Evolutionary conservation across 306 rosid genomes (phyloP), one percentile per base, ranked within the genome.

Genomic region (Lupinus albus): DNA sequence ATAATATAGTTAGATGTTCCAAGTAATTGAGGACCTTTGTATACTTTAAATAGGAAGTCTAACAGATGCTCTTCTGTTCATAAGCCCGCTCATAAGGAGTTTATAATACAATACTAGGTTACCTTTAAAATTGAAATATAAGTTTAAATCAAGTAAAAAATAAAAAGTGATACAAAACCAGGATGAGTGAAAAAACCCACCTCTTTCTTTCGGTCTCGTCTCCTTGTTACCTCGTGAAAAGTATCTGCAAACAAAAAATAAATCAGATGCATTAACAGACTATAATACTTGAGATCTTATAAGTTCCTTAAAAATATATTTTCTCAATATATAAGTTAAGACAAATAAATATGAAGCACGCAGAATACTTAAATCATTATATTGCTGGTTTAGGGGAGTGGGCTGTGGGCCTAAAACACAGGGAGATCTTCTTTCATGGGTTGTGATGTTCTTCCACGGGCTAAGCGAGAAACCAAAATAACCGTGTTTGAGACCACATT

Each of bases 151-250:
- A 69, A 35, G 35, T 15, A 25, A 21, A 3, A 41, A 12, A 25
- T 25, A 15, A 2, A 8, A 18, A 45, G 21, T 47, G 11, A 28
- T 38, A 7, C 21, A 54, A 61, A 74, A 38, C 67, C 15, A 18
- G 45, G 46, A 54, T 35, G 11, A 20, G 70, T 17, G 11, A n/a
- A 25, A 32, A 13, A 71, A 21, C 25, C 51, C 58, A 87, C 97
- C 83, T 87, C 95, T 79, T 90, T 90, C 71, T 70, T 90, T 66
- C 92, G 72, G 53, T 87, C 91, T 0, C 89, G 91, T 57, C 80
- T 90, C 69, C 80, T 81, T 73, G 79, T 82, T 5, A 90, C 95
- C 81, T 84, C 92, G 44, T 90, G 97, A 80, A 90, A 90, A 47
- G 97, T 90, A 80, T 90, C 97, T 90, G 89, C 18, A 44, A 84